Base-by-base conservation (phyloP, 2,329 filamentous ascomycete species). In the Fusarium falciforme region DNA sequence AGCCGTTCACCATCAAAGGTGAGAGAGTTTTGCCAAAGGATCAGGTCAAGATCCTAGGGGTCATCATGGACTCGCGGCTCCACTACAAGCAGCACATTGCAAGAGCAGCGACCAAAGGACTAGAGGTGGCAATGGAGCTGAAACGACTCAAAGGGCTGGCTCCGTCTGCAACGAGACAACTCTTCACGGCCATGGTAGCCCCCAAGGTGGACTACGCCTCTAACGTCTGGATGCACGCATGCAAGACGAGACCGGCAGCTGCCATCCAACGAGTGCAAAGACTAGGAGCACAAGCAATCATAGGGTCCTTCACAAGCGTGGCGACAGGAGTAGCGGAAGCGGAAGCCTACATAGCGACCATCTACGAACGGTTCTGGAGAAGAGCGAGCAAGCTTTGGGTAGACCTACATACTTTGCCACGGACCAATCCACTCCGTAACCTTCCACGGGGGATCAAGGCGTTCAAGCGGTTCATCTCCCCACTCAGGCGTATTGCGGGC, bases 321-420 rank as follows among this genome's bases (percentile, higher is more conserved):
- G 71, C 72, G 44, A 74, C 66, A 44, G 71, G 47, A 36, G 64
- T 76, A 29, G 71, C 71, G 22, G 67, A 77, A 64, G 74, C 74
- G 22, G 68, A 76, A 57, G 72, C 74, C 12, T 44, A 71, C 52
- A 76, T 77, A 33, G 62, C 47, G 20, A 73, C 57, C 20, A 65
- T 42, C 35, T 47, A 69, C 11, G 68, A 75, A 33, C 64, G 69
- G 27, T 70, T 72, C 52, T 75, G 27, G 71, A 75, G 64, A 42
- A 60, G 66, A 36, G 68, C 63, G 27, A 64, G 66, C 38, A 71
- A 67, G 22, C 60, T 71, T 38, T 71, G 40, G 64, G 61, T 20
- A 44, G 57, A 65, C 16, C 55, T 66, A 20, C 52, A 70, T 35
- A 40, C 67, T 17, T 42, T 70, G 33, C 57, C 62, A 62, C 14